Percentiles rank a stretch among this genome's conserved stretches.
Conservation (phyloP, 805 yeast species). For the Sugiyamaella valdiviana region DNA sequence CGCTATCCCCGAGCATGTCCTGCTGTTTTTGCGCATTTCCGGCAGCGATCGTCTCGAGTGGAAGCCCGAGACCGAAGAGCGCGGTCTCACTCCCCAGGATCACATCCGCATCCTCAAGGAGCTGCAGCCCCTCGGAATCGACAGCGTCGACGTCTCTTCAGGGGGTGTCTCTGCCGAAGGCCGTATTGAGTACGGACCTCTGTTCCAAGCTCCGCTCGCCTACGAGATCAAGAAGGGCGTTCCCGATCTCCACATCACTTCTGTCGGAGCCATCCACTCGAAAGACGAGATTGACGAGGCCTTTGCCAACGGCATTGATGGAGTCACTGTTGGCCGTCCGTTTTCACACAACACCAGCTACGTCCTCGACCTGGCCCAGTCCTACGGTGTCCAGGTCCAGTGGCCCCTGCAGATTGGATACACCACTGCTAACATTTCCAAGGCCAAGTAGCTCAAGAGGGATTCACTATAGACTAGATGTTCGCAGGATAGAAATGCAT, state of each 20-base stretch:
- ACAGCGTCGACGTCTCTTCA: conserved; percentile 48
- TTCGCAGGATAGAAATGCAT: too few relatives aligned
- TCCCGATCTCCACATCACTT: conserved; percentile 41
- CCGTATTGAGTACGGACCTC: conserved; percentile 30
- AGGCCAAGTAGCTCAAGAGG: too few relatives aligned
- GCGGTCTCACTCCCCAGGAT: conserved; percentile 41
- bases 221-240: conserved; percentile 39
- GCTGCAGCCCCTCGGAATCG: conserved; percentile 35
- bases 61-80: conserved; percentile 15
- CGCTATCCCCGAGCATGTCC: conserved; percentile 37
- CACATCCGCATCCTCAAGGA: conserved; percentile 27
- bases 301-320: conserved; percentile 41
- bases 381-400: conserved; percentile 38
- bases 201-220: conserved; percentile 39
- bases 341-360: conserved; percentile 48
- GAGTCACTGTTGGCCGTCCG: conserved; percentile 41
- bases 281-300: conserved; percentile 36
- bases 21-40: conserved; percentile 44
- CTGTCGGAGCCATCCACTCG: conserved; percentile 42
- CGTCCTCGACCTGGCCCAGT: conserved; percentile 46
- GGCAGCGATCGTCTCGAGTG: conserved; percentile 38
- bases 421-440: conserved; percentile 3
- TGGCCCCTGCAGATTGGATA: conserved; percentile 30
- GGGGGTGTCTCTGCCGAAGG: conserved; percentile 48
- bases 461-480: too few relatives aligned